Base-by-base conservation (phyloP, 2,329 filamentous ascomycete species). In the Hymenoscyphus occultus region DNA sequence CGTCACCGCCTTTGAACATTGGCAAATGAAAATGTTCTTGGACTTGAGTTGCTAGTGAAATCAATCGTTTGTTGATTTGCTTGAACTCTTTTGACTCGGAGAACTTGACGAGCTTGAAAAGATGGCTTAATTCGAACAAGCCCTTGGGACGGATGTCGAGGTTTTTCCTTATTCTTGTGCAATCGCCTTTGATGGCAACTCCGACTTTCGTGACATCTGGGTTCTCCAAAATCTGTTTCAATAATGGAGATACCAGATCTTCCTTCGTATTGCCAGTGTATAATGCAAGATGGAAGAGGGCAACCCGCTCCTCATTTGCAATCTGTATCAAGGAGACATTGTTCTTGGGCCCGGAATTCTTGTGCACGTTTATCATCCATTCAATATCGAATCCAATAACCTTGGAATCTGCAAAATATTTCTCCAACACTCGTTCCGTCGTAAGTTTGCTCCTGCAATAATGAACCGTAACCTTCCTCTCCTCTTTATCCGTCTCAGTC, bases 321-420 rank as follows among this genome's bases (percentile, higher is more conserved):
- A 97, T 76, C 76, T 97, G 94, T 56, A 97, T 89, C 45, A 97
- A 77, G 0, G 91, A 93, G 6, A 96, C 85, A 67, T 93, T 92
- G 61, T 83, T 80, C 69, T 90, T 89, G 3, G 87, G 78, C 2
- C 82, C 80, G 2, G 81, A 75, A 7, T 69, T 71, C 22, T 75
- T 80, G 5, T 74, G 78, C 0, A 86, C 81, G 5, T 83, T 79
- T 1, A 80, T 69, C 61, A 86, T 82, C 93, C 94, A 97, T 78
- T 97, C 94, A 67, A 97, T 83, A 73, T 97, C 93, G 67, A 97
- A 92, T 0, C 93, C 93, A n/a, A 97, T 75, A 1, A 96, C 77
- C 48, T 85, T 81, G 72, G 95, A 86, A 32, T 83, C 70, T 48
- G 87, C 74, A 70, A 97, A 97, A 64, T 89, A 82, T 64, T 84